These are phyloP conservation scores for Tetrapisispora phaffii DNA, from an alignment of 805 yeast species.

Conservation along the genomic window DNA sequence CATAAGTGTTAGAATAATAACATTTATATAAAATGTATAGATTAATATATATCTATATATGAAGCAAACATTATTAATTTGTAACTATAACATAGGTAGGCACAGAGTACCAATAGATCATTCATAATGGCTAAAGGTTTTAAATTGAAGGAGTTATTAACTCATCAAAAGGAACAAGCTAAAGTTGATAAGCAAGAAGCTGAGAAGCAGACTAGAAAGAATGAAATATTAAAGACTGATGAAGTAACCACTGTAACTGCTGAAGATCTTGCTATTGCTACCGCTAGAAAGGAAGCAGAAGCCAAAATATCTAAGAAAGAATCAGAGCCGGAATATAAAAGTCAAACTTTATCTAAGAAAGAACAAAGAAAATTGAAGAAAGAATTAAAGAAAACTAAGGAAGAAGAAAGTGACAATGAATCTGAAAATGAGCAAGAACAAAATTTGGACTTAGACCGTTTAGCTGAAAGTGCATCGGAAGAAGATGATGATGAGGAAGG, in stretches of 20 bases:
- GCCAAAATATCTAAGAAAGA: conserved; percentile 6
- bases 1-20: too few species aligned
- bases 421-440: conserved; percentile 31
- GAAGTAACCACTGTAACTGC: conserved; percentile 28
- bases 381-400: conserved; percentile 28
- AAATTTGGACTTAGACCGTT: conserved; percentile 26
- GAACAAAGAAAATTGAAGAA: conserved; percentile 54
- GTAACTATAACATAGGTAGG: neutral
- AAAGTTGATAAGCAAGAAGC: conserved; percentile 16
- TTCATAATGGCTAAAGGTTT: conserved; percentile 28
- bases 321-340: conserved; percentile 34
- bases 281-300: conserved; percentile 10
- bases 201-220: conserved; percentile 15
- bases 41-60: too few species aligned
- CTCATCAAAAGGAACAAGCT: conserved; percentile 21
- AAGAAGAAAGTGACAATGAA: conserved; percentile 31
- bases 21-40: too few species aligned
- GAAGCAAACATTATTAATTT: neutral
- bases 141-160: conserved; percentile 24
- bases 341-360: conserved; percentile 48
- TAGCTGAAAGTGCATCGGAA: conserved; percentile 11
- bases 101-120: neutral
- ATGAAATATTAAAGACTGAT: conserved; percentile 16
- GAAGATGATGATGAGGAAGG: conserved; percentile 39
- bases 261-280: conserved; percentile 19